Conservation (phyloP, 768 basidiomycete genomes). For the Tricholoma hemisulphureum region DNA sequence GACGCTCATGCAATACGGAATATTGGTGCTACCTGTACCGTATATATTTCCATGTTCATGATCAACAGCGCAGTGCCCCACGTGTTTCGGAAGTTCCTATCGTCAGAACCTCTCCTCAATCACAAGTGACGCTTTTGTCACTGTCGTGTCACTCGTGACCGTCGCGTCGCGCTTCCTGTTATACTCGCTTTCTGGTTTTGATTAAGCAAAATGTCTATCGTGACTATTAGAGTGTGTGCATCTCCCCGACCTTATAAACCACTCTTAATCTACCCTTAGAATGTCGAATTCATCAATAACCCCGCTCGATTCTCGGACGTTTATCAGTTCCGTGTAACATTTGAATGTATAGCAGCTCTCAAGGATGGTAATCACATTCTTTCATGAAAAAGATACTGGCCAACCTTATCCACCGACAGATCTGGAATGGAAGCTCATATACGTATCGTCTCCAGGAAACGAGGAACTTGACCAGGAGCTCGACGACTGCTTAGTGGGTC, state of each 20-base stretch:
- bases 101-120: slow-evolving; percentile 3
- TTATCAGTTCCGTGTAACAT: slow-evolving; percentile 93
- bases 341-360: slow-evolving; percentile 91
- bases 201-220: slow-evolving; percentile 53
- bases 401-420: slow-evolving; percentile 45
- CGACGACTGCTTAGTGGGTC: slow-evolving; percentile 96
- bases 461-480: slow-evolving; percentile 95
- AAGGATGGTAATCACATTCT: slow-evolving; percentile 64
- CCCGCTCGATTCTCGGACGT: slow-evolving; percentile 88
- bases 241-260: not conserved
- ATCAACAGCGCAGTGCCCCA: too few species aligned
- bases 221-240: slow-evolving; percentile 60
- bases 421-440: slow-evolving; percentile 97
- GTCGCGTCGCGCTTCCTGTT: slow-evolving; percentile 19
- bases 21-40: too few species aligned
- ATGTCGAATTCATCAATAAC: slow-evolving; percentile 90
- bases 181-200: slow-evolving; percentile 3
- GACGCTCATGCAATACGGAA: not conserved
- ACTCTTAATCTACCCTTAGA: slow-evolving; percentile 39
- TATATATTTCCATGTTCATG: too few species aligned
- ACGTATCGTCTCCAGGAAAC: slow-evolving; percentile 90
- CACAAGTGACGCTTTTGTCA: slow-evolving; percentile 13
- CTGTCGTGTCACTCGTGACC: too few species aligned
- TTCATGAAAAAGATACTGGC: not conserved
- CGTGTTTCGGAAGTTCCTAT: too few species aligned